Base-by-base conservation (phyloP, 495 filamentous ascomycete genomes). In the Aspergillus nidulans region DNA sequence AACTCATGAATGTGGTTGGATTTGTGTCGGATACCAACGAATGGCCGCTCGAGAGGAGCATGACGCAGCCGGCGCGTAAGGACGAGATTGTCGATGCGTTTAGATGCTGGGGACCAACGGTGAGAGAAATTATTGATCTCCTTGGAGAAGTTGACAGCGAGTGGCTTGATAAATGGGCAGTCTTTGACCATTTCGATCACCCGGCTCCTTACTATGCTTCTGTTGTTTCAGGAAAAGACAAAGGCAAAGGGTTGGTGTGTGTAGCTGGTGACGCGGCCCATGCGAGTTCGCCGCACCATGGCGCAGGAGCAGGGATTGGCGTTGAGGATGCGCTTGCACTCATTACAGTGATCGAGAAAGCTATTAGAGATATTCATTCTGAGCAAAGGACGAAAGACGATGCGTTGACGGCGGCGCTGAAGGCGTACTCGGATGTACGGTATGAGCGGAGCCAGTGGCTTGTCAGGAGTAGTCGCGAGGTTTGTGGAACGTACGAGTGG, bases 281-380 rank as follows among this genome's bases (percentile, higher is more conserved):
- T 56, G 73, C 73, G 4, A 54, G 68, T 0, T 52, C 65, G 0
- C 76, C 76, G 19, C 72, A 79, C 59, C 72, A 83, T 2, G 82
- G 82, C 0, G 75, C 81, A 1, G 82, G 82, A 0, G 82, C 77
- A 0, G 79, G 79, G 0, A 68, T 81, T 53, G 80, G 79, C 0
- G 68, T 84, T 28, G 81, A 85, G 58, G 81, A 84, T 59, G 77
- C 69, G 1, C 43, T 79, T 28, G 72, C 71, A 13, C 61, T 81
- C 6, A 61, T 69, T 3, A 66, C 25, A 2, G 6, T 80, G 36
- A 42, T 81, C 12, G 57, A 56, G 19, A 18, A 23, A 18, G 60
- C 53, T 18, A 16, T 26, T 47, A 12, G n/a, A 19, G 50, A 24
- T 25, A 30, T 49, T 25, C 6, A 32, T 10, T 6, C 7, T 9